phyloP scores from a whole-genome alignment of 768 basidiomycete species.

The Austroboletus eburneus region DNA sequence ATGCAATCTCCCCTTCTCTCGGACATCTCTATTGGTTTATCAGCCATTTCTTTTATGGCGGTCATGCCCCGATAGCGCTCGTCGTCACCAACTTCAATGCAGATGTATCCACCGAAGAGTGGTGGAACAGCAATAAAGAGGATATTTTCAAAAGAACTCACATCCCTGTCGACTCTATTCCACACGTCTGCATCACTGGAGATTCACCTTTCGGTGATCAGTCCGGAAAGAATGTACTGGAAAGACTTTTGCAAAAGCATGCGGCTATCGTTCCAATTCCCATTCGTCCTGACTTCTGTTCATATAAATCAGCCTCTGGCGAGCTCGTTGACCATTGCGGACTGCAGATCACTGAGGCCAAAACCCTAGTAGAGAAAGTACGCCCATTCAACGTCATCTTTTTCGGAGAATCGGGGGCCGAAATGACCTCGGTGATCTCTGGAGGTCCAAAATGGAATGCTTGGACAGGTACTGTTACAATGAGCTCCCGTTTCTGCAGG shows the following conservation, averaged over 20 bases:
- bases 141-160: slow-evolving; percentile 3
- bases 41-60: slow-evolving; percentile 31
- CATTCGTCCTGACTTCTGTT: neutral
- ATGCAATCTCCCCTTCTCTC: slow-evolving; percentile 23
- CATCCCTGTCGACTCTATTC: neutral
- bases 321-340: neutral
- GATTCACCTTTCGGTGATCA: neutral
- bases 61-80: slow-evolving; percentile 31
- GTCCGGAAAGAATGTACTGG: neutral
- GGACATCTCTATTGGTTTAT: slow-evolving; percentile 32
- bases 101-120: slow-evolving; percentile 21
- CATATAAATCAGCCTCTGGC: neutral
- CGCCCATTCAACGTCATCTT: slow-evolving; percentile 27
- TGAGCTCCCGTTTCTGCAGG: too few relatives aligned
- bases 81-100: slow-evolving; percentile 33
- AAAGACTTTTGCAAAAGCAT: neutral
- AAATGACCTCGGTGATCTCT: too few relatives aligned
- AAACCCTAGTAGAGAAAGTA: neutral
- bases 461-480: too few relatives aligned
- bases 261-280: neutral
- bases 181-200: neutral
- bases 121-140: slow-evolving; percentile 30
- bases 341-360: neutral
- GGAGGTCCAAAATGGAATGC: too few relatives aligned
- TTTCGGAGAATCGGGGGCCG: slow-evolving; percentile 23